phyloP scores from a whole-genome alignment of 805 yeast genomes.

The Candida suzukii region DNA sequence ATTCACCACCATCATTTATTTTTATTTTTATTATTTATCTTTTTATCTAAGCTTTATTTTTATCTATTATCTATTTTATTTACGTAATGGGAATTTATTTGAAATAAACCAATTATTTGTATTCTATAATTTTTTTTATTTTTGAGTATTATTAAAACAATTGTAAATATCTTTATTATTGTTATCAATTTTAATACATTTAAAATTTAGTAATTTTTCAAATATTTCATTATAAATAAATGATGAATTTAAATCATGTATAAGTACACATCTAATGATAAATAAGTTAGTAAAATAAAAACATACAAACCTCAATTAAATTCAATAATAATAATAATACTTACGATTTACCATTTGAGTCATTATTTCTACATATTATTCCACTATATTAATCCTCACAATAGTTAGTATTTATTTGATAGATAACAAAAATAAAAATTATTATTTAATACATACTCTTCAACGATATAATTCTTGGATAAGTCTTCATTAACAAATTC shows the following conservation, averaged over 20 bases:
- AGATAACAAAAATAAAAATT: not conserved
- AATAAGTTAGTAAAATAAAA: not conserved
- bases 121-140: not conserved
- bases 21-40: too few relatives aligned
- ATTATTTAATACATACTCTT: conserved; percentile 1
- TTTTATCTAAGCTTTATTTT: too few relatives aligned
- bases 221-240: not conserved
- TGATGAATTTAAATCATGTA: not conserved
- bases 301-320: not conserved
- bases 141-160: not conserved
- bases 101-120: too few relatives aligned
- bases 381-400: too few relatives aligned
- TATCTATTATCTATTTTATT: not conserved
- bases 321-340: not conserved
- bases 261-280: not conserved
- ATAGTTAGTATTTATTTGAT: not conserved
- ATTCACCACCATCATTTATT: too few relatives aligned
- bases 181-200: not conserved
- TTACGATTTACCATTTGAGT: not conserved
- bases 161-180: too few relatives aligned
- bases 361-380: not conserved
- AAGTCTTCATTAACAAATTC: not conserved
- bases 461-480: not conserved
- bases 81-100: too few relatives aligned
- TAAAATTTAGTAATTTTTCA: not conserved